Evolutionary conservation across 257 asterid genomes (phyloP), one percentile per base, ranked within the genome.

Genomic region (Solanum ahanhuiri): DNA sequence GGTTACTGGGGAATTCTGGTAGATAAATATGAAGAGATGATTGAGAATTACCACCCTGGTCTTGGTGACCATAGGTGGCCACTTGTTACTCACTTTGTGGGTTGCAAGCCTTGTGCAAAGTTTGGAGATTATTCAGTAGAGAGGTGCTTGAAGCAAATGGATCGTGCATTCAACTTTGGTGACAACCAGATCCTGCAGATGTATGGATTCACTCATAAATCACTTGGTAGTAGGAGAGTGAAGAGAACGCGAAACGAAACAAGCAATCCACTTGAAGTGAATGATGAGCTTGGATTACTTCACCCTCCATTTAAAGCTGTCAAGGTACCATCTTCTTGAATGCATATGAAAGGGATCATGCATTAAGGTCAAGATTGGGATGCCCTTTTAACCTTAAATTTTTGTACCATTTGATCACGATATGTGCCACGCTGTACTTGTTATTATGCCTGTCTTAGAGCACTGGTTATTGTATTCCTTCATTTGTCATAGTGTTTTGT

Each of bases 1-100:
- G 99, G 99, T 17, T 96, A 94, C 70, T 96, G 98, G 98, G 99
- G 97, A 67, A 93, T 96, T 72, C 86, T 96, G 86, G 99, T 96
- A 57, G 98, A 96, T 83, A 87, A 85, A 28, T 96, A 94, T 5
- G 99, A 96, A 93, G 98, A 96, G 70, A 94, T 95, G 98, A 94
- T 96, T 4, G 98, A 96, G 93, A 96, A 89, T 87, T 95, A 89
- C 60, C 98, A 92, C 77, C 99, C 99, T 0, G 99, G 99, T 1
- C 85, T 92, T 28, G 99, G 99, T 1, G 99, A 96, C 86, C 95
- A 94, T 34, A 86, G 99, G 60, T 96, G 99, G 99, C 99, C 99
- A 6, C 92, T 96, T 22, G 98, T 96, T 41, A 96, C 99, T 86
- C 99, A 96, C 89, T 96, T 96, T 89, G 99, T 96, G 90, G 99